Evolutionary conservation across 1,284 basidiomycete genomes (phyloP).

Genomic region (Flammula alnicola): DNA sequence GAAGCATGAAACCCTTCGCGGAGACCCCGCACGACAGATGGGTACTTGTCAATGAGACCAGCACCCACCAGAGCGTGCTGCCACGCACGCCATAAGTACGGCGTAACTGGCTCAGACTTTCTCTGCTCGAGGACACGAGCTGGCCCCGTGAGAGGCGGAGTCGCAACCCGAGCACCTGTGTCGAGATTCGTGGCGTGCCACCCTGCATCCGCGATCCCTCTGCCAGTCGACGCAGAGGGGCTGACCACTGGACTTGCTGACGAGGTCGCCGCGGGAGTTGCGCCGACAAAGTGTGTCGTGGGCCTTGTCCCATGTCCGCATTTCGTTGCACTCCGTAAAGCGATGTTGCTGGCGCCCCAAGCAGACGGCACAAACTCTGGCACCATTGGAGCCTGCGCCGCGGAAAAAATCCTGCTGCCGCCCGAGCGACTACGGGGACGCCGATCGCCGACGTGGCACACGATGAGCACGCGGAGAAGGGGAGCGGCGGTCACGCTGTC

Average conservation of each 20-base stretch:
- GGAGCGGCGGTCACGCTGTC: neutral
- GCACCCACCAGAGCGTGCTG: slow-evolving; percentile 12
- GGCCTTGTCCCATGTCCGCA: slow-evolving; percentile 19
- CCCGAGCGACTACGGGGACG: no score
- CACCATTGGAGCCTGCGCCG: neutral
- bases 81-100: slow-evolving; percentile 30
- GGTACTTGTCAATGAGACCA: slow-evolving; percentile 24
- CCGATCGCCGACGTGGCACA: neutral
- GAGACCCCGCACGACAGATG: slow-evolving; percentile 19
- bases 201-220: slow-evolving; percentile 17
- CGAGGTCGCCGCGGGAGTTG: slow-evolving; percentile 3
- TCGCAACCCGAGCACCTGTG: slow-evolving; percentile 29
- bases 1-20: slow-evolving; percentile 29
- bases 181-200: slow-evolving; percentile 6
- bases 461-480: neutral
- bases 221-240: slow-evolving; percentile 21
- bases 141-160: slow-evolving; percentile 28
- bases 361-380: slow-evolving; percentile 25
- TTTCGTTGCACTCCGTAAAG: slow-evolving; percentile 12
- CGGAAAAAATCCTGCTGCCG: neutral
- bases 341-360: slow-evolving; percentile 25
- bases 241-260: neutral
- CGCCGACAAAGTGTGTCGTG: slow-evolving; percentile 5
- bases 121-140: slow-evolving; percentile 26
- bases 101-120: slow-evolving; percentile 14